phyloP scores from a whole-genome alignment of 2,329 filamentous ascomycete species.

The Aspergillus fischeri region DNA sequence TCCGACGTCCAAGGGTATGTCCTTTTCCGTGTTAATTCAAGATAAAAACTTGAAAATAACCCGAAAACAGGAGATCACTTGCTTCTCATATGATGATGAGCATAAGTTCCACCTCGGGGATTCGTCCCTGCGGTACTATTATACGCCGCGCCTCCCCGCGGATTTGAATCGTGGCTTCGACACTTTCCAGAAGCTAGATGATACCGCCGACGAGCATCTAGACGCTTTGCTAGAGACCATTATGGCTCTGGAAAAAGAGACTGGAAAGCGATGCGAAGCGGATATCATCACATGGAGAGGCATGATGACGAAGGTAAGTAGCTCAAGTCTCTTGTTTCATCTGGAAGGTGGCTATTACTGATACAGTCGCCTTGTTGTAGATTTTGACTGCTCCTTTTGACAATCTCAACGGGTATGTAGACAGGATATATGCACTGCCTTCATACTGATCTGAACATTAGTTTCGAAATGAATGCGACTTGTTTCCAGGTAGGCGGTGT shows the following conservation, averaged over 20 bases:
- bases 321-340: neutral
- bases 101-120: constrained; percentile 73
- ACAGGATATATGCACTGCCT: neutral
- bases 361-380: constrained; percentile 42
- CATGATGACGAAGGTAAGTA: constrained; percentile 90
- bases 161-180: constrained; percentile 80
- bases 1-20: constrained; percentile 69
- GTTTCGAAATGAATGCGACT: constrained; percentile 95
- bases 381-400: constrained; percentile 84
- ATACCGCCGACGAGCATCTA: constrained; percentile 78
- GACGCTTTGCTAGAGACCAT: constrained; percentile 78
- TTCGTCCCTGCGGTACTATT: constrained; percentile 82
- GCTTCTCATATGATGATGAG: constrained; percentile 86
- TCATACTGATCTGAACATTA: constrained; percentile 33
- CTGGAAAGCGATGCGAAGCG: constrained; percentile 64
- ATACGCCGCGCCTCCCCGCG: constrained; percentile 65
- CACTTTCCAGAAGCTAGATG: constrained; percentile 76
- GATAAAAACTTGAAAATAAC: neutral
- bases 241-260: constrained; percentile 65
- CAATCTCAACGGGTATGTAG: constrained; percentile 66
- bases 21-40: neutral
- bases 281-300: constrained; percentile 91
- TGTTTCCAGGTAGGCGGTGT: constrained; percentile 66
- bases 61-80: constrained; percentile 70
- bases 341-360: neutral